phyloP scores from a whole-genome alignment of 768 basidiomycete genomes.

The Mrakia hoshinonis region DNA sequence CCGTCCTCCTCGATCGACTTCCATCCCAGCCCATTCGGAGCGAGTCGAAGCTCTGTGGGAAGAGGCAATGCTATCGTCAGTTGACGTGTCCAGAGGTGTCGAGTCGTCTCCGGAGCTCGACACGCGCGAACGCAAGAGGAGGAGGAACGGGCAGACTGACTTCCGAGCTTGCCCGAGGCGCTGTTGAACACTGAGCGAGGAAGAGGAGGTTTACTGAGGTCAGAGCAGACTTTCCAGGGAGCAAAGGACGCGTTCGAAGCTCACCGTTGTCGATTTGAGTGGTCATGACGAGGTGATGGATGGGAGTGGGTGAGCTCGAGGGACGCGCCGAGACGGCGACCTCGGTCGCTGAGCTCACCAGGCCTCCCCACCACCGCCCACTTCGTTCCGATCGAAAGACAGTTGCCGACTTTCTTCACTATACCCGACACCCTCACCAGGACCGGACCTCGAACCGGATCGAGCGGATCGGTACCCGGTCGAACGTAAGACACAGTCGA shows the following conservation, averaged over 20 bases:
- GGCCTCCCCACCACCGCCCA: not conserved
- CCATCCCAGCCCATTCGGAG: conserved; percentile 88
- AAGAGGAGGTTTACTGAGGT: not conserved
- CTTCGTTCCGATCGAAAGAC: too few relatives aligned
- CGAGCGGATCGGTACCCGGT: too few relatives aligned
- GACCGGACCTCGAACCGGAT: too few relatives aligned
- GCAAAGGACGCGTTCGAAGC: not conserved
- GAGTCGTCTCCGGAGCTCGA: not conserved
- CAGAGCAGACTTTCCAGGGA: too few relatives aligned
- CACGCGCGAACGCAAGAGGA: not conserved
- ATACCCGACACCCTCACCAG: too few relatives aligned
- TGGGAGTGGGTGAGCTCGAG: not conserved
- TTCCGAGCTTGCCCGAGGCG: conserved; percentile 14
- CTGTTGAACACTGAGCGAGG: conserved; percentile 17
- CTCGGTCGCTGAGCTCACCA: not conserved
- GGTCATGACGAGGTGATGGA: conserved; percentile 3
- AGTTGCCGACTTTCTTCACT: too few relatives aligned
- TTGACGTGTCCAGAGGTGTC: too few relatives aligned
- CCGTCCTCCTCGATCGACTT: conserved; percentile 57
- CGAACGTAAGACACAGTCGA: too few relatives aligned
- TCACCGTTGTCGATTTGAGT: conserved; percentile 25
- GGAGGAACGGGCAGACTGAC: not conserved
- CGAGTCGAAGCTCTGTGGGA: conserved; percentile 60
- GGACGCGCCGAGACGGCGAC: not conserved
- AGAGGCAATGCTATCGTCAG: too few relatives aligned